These are phyloP conservation scores for Detonula confervacea DNA, from an alignment of 352 stramenopile species.

Conservation along the genomic window DNA sequence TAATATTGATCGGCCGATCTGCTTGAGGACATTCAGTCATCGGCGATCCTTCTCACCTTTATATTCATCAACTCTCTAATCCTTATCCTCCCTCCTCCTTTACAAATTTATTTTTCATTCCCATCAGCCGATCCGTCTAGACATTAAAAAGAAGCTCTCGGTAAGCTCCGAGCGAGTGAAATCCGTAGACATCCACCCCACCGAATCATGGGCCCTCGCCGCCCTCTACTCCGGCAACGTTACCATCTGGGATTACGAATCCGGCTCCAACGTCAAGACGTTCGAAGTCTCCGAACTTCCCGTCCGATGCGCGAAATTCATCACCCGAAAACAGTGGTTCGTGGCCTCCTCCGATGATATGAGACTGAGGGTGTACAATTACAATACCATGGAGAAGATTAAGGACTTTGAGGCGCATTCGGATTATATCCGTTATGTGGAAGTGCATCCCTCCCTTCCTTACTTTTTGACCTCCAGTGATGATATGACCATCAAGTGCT, in stretches of 20 bases:
- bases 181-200: conserved; percentile 97
- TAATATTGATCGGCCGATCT: too few species aligned
- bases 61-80: background rate
- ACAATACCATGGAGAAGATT: conserved; percentile 99
- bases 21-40: too few species aligned
- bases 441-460: conserved; percentile 95
- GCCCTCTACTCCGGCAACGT: conserved; percentile 97
- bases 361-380: conserved; percentile 98
- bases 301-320: conserved; percentile 94
- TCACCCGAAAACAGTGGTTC: conserved; percentile 98
- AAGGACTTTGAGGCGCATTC: conserved; percentile 96
- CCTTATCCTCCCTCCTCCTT: background rate
- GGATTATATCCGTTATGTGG: conserved; percentile 96
- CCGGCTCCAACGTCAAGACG: conserved; percentile 91
- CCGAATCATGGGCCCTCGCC: conserved; percentile 96
- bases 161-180: conserved; percentile 97
- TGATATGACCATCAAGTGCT: conserved; percentile 99
- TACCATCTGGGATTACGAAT: conserved; percentile 99
- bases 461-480: conserved; percentile 96
- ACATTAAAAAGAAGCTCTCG: conserved; percentile 93
- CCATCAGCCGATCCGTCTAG: conserved; percentile 82
- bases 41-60: too few species aligned
- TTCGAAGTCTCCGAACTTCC: conserved; percentile 96
- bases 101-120: background rate
- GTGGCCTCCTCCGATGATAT: conserved; percentile 95